Evolutionary conservation across 2,329 filamentous ascomycete species (phyloP), one percentile per base, ranked within the genome.

Genomic region (Diaporthe vaccinii): DNA sequence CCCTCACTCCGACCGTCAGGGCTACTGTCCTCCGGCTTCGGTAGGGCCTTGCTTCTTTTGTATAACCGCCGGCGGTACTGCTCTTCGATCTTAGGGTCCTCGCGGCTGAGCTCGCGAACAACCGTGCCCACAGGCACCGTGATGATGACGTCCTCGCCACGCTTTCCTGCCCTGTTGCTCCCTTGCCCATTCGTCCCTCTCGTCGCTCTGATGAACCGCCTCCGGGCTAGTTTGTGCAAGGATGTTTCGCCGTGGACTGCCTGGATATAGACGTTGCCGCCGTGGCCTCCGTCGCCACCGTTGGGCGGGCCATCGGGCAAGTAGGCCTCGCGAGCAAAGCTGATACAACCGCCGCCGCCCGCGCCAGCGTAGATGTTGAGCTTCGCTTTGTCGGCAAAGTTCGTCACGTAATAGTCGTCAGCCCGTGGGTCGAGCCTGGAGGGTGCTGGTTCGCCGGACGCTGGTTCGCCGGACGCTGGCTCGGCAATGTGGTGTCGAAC

Each of bases 121-220:
- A 99, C 92, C 0, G 97, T 99, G 5, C 97, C 97, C 7, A 98
- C 94, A 0, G 97, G 97, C 0, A 99, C 97, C 44, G 94, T 93
- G 77, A 99, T 91, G 80, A 98, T 87, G 7, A 98, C 84, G 83
- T 99, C 97, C 20, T 96, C 93, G 68, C 97, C 97, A 78, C 95
- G 90, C 79, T 93, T 92, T 5, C 97, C 97, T 72, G 93, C 91
- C 78, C 90, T 90, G 72, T 90, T 89, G 78, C 92, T 94, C 49
- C 95, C 95, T 81, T 94, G 92, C 0, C 95, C 95, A 80, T 94
- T 93, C 82, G 89, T 93, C n/a, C 95, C 95, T 78, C 92, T 87
- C 1, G 92, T 93, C 0, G 94, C 95, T 75, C 93, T 93, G 69
- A 96, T 84, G 73, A 95, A 90, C 2, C 94, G 92, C 78, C 93